Percentiles rank a stretch among this genome's conserved stretches.
Evolutionary conservation across 2,329 filamentous ascomycete species (phyloP).

Genomic region (Fusarium avenaceum): DNA sequence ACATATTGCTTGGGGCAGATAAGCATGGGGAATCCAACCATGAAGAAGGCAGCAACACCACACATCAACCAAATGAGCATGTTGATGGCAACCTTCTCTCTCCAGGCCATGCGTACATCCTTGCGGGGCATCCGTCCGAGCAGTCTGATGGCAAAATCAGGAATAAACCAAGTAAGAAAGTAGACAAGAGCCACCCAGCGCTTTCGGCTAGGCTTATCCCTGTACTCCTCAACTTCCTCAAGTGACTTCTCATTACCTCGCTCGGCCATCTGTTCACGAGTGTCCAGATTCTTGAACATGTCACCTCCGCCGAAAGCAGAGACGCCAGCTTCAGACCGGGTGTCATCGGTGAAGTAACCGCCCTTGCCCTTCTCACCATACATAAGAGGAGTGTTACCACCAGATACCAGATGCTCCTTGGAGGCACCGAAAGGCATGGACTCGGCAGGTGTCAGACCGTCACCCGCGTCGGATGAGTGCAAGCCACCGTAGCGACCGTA

Average conservation of each 20-base stretch:
- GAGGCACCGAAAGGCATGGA: slow-evolving; percentile 73
- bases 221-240: slow-evolving; percentile 88
- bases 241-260: slow-evolving; percentile 92
- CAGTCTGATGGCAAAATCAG: slow-evolving; percentile 83
- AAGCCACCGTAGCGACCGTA: slow-evolving; percentile 55
- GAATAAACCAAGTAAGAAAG: slow-evolving; percentile 86
- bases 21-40: slow-evolving; percentile 85
- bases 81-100: slow-evolving; percentile 98
- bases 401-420: slow-evolving; percentile 70
- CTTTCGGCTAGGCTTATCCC: slow-evolving; percentile 83
- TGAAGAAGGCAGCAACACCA: slow-evolving; percentile 84
- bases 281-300: slow-evolving; percentile 98
- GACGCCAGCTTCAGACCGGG: slow-evolving; percentile 89
- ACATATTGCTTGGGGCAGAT: slow-evolving; percentile 95
- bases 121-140: slow-evolving; percentile 90
- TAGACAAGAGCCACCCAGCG: slow-evolving; percentile 91
- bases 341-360: slow-evolving; percentile 90
- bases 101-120: slow-evolving; percentile 92
- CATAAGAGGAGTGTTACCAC: slow-evolving; percentile 69
- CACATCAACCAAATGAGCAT: slow-evolving; percentile 95
- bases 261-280: slow-evolving; percentile 92
- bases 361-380: slow-evolving; percentile 81
- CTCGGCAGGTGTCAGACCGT: slow-evolving; percentile 70
- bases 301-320: slow-evolving; percentile 94
- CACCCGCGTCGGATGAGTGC: slow-evolving; percentile 70